A percentile compares a stretch with the other conserved stretches of the same genome.
These are phyloP conservation scores for Irpex rosettiformis DNA, from an alignment of 1,284 basidiomycete genomes.

Conservation along the genomic window DNA sequence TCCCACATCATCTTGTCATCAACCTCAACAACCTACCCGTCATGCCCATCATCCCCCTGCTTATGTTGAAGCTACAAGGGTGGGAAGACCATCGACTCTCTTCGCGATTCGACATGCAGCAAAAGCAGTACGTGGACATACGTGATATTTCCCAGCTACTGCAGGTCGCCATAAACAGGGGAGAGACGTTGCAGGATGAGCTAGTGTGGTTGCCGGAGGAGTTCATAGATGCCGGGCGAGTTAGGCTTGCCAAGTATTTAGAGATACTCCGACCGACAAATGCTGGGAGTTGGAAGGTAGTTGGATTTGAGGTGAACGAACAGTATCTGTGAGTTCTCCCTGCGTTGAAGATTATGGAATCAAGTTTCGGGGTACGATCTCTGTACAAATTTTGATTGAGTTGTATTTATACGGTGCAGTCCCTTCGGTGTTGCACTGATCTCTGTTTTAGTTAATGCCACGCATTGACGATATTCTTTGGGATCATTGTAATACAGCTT, in stretches of 20 bases:
- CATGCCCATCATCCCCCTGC: slow-evolving; percentile 27
- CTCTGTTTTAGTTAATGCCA: no score
- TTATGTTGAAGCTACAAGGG: slow-evolving; percentile 33
- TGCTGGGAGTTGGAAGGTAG: slow-evolving; percentile 6
- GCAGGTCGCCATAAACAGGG: slow-evolving; percentile 20
- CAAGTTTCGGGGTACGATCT: neutral
- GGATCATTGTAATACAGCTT: no score
- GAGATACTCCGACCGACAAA: slow-evolving; percentile 1
- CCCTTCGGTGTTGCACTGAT: neutral
- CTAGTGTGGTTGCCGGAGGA: slow-evolving; percentile 12
- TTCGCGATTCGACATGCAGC: slow-evolving; percentile 17
- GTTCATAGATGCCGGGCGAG: slow-evolving; percentile 7
- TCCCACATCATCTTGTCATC: slow-evolving; percentile 20
- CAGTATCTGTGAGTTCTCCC: neutral
- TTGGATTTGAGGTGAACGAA: slow-evolving; percentile 12
- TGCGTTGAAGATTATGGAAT: neutral
- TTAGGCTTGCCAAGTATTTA: slow-evolving; percentile 3
- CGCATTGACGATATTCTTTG: no score
- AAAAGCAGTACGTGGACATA: slow-evolving; percentile 28
- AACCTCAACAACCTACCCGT: slow-evolving; percentile 22
- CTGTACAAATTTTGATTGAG: neutral
- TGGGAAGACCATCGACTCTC: slow-evolving; percentile 32
- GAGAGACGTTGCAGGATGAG: slow-evolving; percentile 5
- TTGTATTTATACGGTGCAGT: neutral
- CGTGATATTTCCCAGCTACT: slow-evolving; percentile 26